These are phyloP conservation scores for Kodamaea anthophila DNA, from an alignment of 1,139 yeast genomes.

Conservation along the genomic window DNA sequence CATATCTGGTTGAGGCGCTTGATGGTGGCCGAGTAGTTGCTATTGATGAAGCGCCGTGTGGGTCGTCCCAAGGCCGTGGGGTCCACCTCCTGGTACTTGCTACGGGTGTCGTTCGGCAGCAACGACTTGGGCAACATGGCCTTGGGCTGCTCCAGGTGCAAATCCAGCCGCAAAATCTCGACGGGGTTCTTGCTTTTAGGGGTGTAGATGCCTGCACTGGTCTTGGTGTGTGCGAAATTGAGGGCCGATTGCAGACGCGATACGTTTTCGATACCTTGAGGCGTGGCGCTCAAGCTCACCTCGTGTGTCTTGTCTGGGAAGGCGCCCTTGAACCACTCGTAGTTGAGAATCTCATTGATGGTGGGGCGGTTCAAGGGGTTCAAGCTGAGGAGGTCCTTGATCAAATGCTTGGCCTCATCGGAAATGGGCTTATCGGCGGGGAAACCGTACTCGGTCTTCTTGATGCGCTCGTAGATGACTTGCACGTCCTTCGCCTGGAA, in stretches of 20 bases:
- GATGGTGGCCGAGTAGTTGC: constrained; percentile 35
- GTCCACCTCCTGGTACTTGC: constrained; percentile 74
- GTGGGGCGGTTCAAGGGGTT: constrained; percentile 82
- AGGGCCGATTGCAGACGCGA: constrained; percentile 58
- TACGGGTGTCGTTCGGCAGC: constrained; percentile 88
- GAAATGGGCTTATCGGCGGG: constrained; percentile 72
- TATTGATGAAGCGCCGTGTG: constrained; percentile 36
- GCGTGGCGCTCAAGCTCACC: constrained; percentile 51
- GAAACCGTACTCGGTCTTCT: constrained; percentile 72
- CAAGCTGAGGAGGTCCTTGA: constrained; percentile 64
- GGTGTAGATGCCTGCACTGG: constrained; percentile 56
- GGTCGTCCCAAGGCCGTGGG: constrained; percentile 34
- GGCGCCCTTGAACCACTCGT: constrained; percentile 79
- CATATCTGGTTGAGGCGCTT: constrained; percentile 34
- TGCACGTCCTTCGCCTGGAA: constrained; percentile 95
- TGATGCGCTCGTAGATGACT: constrained; percentile 87
- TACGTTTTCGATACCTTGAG: constrained; percentile 52
- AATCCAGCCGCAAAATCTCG: constrained; percentile 63
- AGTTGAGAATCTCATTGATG: constrained; percentile 69
- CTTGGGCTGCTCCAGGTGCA: constrained; percentile 63
- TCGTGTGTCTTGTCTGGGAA: constrained; percentile 73
- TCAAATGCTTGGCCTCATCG: constrained; percentile 63
- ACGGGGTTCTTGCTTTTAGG: constrained; percentile 56
- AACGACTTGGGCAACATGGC: constrained; percentile 79
- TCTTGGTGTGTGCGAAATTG: constrained; percentile 65